Conservation (phyloP, 352 stramenopile species). For the Phytophthora pini region DNA sequence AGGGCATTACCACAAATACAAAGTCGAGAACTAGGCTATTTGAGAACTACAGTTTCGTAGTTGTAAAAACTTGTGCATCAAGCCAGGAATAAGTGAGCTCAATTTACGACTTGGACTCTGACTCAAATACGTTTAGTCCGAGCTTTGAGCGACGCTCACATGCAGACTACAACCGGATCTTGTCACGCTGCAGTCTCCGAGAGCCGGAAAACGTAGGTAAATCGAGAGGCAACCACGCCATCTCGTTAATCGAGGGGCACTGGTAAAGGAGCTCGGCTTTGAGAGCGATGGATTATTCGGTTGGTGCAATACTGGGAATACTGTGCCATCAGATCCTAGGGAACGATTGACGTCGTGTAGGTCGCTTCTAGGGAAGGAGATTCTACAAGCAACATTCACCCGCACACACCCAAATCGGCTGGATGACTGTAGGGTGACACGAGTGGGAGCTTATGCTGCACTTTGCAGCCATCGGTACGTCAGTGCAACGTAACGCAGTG, state of each 20-base stretch:
- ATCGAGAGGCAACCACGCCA: background rate
- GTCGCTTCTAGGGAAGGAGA: background rate
- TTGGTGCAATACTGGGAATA: background rate
- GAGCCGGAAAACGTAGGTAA: constrained; percentile 9
- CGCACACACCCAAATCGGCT: constrained; percentile 2
- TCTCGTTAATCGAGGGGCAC: background rate
- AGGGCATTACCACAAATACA: background rate
- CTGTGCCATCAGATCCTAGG: background rate
- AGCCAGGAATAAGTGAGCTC: constrained; percentile 18
- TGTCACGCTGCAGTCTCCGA: constrained; percentile 5
- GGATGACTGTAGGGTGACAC: constrained; percentile 10
- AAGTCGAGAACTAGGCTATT: background rate
- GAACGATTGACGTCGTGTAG: background rate
- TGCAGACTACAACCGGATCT: background rate
- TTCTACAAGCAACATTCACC: background rate
- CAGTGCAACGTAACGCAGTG: constrained; percentile 22
- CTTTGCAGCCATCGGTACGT: constrained; percentile 9
- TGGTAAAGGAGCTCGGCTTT: constrained; percentile 7
- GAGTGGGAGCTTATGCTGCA: constrained; percentile 10
- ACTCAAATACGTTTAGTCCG: background rate
- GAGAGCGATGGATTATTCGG: background rate
- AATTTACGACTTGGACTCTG: background rate
- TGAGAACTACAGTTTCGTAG: constrained; percentile 25
- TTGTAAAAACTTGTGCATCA: too few relatives aligned
- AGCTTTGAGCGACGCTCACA: background rate